phyloP scores from a whole-genome alignment of 208 protist species.

The Leptomonas seymouri region DNA sequence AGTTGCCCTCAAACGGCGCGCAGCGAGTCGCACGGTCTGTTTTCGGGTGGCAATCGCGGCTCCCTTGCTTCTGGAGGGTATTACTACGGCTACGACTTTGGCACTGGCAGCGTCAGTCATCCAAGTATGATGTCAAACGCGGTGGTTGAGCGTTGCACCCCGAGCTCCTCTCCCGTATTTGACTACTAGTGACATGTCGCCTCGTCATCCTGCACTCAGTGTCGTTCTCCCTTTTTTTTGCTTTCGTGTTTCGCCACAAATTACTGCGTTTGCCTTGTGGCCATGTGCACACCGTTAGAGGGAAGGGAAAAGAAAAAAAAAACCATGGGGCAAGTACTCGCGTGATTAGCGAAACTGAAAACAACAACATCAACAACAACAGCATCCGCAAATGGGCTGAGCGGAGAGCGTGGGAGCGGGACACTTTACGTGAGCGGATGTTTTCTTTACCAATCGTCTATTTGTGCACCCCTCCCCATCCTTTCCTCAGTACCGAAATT shows the following conservation, averaged over 20 bases:
- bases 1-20: slow-evolving; percentile 3
- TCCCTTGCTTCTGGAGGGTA: slow-evolving; percentile 26
- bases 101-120: slow-evolving; percentile 16
- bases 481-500: background rate
- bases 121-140: slow-evolving; percentile 12
- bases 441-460: too few relatives aligned
- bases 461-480: background rate
- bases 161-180: slow-evolving; percentile 1
- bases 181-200: slow-evolving; percentile 6
- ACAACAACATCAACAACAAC: too few relatives aligned
- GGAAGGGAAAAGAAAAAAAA: background rate
- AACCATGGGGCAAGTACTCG: too few relatives aligned
- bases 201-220: too few relatives aligned
- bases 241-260: too few relatives aligned
- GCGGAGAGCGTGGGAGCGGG: too few relatives aligned
- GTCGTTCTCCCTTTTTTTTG: too few relatives aligned
- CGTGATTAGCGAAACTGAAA: too few relatives aligned
- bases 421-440: too few relatives aligned
- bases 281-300: background rate
- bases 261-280: too few relatives aligned
- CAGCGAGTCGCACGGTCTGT: slow-evolving; percentile 12
- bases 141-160: background rate
- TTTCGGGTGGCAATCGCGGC: background rate
- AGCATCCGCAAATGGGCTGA: too few relatives aligned
- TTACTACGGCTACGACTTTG: slow-evolving; percentile 42